These are phyloP conservation scores for Populus hybrid DNA, from an alignment of 441 rosid species.

Conservation along the genomic window DNA sequence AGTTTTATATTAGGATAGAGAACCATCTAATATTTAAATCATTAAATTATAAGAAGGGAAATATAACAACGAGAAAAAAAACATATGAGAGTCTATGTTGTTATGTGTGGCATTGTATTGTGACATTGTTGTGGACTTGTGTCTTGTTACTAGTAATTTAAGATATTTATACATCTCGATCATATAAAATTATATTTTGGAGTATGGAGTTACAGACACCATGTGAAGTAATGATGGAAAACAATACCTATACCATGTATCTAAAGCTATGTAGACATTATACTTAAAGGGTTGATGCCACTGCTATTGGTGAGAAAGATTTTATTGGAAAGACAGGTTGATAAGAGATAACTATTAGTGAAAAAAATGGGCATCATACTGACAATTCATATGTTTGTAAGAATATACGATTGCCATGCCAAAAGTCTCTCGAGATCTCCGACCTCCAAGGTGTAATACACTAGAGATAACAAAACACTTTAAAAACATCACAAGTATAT, in stretches of 20 bases:
- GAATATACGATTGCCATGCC: not conserved
- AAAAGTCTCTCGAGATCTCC: no score
- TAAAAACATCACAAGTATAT: no score
- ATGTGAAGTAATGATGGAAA: not conserved
- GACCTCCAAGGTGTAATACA: no score
- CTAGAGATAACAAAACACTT: no score
- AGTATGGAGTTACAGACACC: not conserved
- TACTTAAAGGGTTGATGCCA: not conserved
- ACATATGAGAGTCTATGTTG: no score
- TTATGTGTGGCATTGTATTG: not conserved
- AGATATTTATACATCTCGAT: no score
- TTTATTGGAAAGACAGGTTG: not conserved
- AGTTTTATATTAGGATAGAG: no score
- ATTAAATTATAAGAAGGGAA: not conserved
- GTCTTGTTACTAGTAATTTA: not conserved
- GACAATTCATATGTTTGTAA: no score
- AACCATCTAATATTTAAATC: not conserved
- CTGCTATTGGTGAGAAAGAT: not conserved
- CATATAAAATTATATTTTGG: not conserved
- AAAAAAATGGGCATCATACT: fast-evolving
- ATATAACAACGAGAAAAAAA: not conserved
- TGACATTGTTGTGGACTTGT: not conserved
- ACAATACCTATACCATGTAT: not conserved
- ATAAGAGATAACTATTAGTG: fast-evolving
- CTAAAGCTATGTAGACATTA: not conserved